Conservation (phyloP, 148 eudicot genomes). For the Persicaria maculosa region DNA sequence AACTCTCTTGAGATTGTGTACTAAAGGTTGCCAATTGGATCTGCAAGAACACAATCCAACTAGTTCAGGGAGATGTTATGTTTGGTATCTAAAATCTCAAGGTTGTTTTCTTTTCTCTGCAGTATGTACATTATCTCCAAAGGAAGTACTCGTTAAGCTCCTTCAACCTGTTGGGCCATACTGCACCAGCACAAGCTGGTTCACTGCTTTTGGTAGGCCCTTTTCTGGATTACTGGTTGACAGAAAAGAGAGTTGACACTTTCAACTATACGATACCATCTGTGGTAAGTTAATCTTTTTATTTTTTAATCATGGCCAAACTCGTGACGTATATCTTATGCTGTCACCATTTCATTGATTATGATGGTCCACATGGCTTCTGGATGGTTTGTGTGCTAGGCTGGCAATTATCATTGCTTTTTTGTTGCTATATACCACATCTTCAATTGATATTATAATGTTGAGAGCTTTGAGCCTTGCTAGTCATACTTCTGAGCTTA, state of each 20-base stretch:
- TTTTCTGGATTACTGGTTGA: constrained; percentile 15
- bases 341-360: not conserved
- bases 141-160: constrained; percentile 15
- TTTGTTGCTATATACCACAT: not conserved
- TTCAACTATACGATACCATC: constrained; percentile 10
- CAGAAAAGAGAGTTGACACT: constrained; percentile 13
- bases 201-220: constrained; percentile 14
- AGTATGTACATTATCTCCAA: constrained; percentile 15
- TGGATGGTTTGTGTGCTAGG: not conserved
- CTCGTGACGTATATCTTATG: not conserved
- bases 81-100: not conserved
- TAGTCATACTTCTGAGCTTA: not conserved
- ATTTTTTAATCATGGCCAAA: not conserved
- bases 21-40: not conserved
- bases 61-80: not conserved
- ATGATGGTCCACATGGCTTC: not conserved
- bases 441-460: not conserved
- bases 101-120: not conserved
- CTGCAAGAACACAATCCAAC: not conserved
- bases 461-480: not conserved
- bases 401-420: not conserved
- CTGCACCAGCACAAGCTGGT: constrained; percentile 16
- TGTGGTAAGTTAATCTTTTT: not conserved
- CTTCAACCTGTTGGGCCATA: constrained; percentile 15
- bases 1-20: not conserved